Evolutionary conservation across 495 filamentous ascomycete genomes (phyloP), one percentile per base, ranked within the genome.

Genomic region (Neohortaea acidophila): DNA sequence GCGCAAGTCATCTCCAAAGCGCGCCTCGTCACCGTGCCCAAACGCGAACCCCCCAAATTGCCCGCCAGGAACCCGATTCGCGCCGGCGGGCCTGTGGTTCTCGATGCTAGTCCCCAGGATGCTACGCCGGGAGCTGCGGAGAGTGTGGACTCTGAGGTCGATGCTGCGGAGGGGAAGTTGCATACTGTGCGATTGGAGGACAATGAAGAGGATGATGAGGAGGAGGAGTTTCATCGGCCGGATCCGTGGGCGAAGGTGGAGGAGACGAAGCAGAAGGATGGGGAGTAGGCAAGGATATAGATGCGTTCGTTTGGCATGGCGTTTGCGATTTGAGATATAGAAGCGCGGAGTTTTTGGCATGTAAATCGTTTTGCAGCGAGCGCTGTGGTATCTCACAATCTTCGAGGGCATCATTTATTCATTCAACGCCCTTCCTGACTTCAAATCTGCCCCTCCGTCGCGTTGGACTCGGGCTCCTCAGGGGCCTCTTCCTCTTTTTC

Each of bases 51-150:
- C 4, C 59, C 59, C 2, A 51, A 43, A 33, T 48, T 62, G 14
- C 59, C 59, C 4, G 46, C 56, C 21, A 37, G 59, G 12, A 62
- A 59, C 33, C 57, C 59, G 0, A 47, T 48, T 33, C 49, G 59
- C n/a, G 13, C 28, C 11, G 46, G 38, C 15, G 36, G 39, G 29
- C 45, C 47, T 1, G 5, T 51, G 7, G 44, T 53, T 4, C 34
- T 55, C n/a, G 46, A 35, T 41, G 45, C 34, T 12, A 44, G 35
- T 5, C 24, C 41, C 3, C 14, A 24, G 21, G 21, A 7, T 26
- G 32, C 7, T 4, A 13, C 15, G 11, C 15, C 32, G 4, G 7
- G 5, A 34, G 32, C 19, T 8, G 18, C 29, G 18, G 14, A 9
- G 6, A 15, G 18, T 7, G 29, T 32, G 7, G 29, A 32, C 8